These are phyloP conservation scores for Penicillium brasilianum DNA, from an alignment of 2,329 filamentous ascomycete genomes.

Conservation along the genomic window DNA sequence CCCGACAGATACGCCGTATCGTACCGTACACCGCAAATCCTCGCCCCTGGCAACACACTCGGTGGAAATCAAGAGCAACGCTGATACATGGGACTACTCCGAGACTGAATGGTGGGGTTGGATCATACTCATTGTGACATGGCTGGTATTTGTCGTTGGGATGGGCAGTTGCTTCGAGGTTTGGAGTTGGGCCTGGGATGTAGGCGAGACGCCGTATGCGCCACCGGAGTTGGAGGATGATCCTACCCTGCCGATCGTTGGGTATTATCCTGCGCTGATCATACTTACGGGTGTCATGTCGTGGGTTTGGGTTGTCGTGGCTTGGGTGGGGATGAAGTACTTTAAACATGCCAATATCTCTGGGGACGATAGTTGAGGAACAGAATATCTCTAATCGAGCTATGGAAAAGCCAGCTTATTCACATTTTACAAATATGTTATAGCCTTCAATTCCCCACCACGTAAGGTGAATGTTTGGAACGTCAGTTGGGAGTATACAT, in stretches of 20 bases:
- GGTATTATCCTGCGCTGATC: slow-evolving; percentile 94
- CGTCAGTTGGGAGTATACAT: too few relatives aligned
- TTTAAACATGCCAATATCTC: slow-evolving; percentile 96
- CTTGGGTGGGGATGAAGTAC: slow-evolving; percentile 99
- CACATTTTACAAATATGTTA: slow-evolving; percentile 1
- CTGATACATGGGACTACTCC: slow-evolving; percentile 77
- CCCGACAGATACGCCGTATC: slow-evolving; percentile 43
- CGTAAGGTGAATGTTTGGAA: neutral
- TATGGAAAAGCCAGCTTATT: neutral
- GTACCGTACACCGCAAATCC: slow-evolving; percentile 41
- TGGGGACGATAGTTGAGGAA: slow-evolving; percentile 55
- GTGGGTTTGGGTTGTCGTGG: slow-evolving; percentile 97
- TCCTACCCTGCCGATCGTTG: slow-evolving; percentile 89
- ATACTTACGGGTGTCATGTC: slow-evolving; percentile 95
- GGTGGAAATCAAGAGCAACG: slow-evolving; percentile 44
- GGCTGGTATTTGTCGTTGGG: slow-evolving; percentile 93
- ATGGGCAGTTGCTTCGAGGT: slow-evolving; percentile 95
- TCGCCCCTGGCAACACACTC: slow-evolving; percentile 45
- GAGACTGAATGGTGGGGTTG: slow-evolving; percentile 99
- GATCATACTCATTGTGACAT: slow-evolving; percentile 87
- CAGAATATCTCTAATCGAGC: neutral
- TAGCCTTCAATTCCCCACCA: slow-evolving; percentile 5
- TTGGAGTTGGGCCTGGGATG: slow-evolving; percentile 99
- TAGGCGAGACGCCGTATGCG: slow-evolving; percentile 92
- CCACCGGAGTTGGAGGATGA: slow-evolving; percentile 96